phyloP scores from a whole-genome alignment of 1,139 yeast genomes.

The Saccharomyces hybrid region DNA sequence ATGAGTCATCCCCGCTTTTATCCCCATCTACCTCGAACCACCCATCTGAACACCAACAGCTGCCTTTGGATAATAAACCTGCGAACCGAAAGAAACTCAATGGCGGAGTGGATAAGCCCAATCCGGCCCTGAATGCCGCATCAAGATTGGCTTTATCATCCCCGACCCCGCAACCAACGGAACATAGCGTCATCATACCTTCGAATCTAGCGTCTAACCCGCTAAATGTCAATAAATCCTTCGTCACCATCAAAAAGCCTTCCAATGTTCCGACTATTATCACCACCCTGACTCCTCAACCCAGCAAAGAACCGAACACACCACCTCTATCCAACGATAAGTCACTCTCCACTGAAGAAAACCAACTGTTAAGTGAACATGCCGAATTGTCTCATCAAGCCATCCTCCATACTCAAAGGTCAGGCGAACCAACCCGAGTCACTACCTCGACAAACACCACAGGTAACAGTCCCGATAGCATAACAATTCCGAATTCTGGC shows the following conservation, averaged over 20 bases:
- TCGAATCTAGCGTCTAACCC: conserved; percentile 81
- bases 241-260: conserved; percentile 61
- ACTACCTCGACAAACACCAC: conserved; percentile 10
- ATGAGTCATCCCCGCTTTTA: not conserved
- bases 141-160: not conserved
- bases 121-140: not conserved
- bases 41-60: not conserved
- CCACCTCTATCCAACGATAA: not conserved
- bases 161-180: not conserved
- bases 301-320: not conserved
- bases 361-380: conserved; percentile 10
- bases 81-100: not conserved
- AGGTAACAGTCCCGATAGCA: not conserved
- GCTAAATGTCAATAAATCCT: conserved; percentile 58
- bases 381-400: conserved; percentile 13
- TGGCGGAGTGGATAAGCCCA: not conserved
- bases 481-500: not conserved
- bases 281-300: conserved; percentile 8
- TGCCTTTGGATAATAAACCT: not conserved
- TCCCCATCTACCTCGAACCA: not conserved
- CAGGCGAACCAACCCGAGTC: conserved; percentile 17
- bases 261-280: conserved; percentile 10
- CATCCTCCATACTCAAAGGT: conserved; percentile 10
- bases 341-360: conserved; percentile 4
- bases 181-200: conserved; percentile 35